Evolutionary conservation across 2,329 filamentous ascomycete genomes (phyloP), one percentile per base, ranked within the genome.

Genomic region (Lachnellula occidentalis): DNA sequence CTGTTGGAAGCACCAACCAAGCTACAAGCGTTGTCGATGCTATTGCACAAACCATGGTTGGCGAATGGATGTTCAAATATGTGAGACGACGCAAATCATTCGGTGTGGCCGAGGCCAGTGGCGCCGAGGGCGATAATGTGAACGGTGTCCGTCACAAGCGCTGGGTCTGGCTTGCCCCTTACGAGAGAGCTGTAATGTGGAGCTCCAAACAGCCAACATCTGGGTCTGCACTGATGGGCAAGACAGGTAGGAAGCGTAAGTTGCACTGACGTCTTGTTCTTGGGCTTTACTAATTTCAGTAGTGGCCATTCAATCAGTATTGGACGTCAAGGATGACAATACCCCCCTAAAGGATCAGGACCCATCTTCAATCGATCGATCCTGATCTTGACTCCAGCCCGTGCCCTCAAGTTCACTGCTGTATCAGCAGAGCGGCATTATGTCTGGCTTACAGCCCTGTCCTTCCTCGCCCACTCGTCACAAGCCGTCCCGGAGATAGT

Each of bases 131-230:
- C 59, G 85, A 88, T 71, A 85, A 87, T 56, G 78, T 75, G 19
- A 79, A 76, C 60, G 83, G 80, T 63, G 83, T 83, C 61, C 87
- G 94, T 31, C 94, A 99, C 70, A 96, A 92, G 74, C 82, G 94
- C 70, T 99, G 94, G 94, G 94, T 99, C 2, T 99, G 94, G 94
- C 81, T 99, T 59, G 94, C 92, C 17, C 94, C 94, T 2, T 97
- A 99, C 67, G 94, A 99, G 72, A 81, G 92, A 59, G 87, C 92
- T 12, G 92, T 99, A 57, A 89, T 99, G 71, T 99, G 94, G 94
- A 96, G 92, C 72, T 95, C 88, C 78, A 96, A 95, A 77, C 94
- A 99, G 72, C 94, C 94, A 15, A 90, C 86, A 9, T 90, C 86
- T 63, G 91, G 92, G 34, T 87, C 83, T 64, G 92, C 92, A 34